A percentile compares a stretch with the other conserved stretches of the same genome.
Conservation (phyloP, 225 moss, liverwort and hornwort species). For the Straminergon stramineum region DNA sequence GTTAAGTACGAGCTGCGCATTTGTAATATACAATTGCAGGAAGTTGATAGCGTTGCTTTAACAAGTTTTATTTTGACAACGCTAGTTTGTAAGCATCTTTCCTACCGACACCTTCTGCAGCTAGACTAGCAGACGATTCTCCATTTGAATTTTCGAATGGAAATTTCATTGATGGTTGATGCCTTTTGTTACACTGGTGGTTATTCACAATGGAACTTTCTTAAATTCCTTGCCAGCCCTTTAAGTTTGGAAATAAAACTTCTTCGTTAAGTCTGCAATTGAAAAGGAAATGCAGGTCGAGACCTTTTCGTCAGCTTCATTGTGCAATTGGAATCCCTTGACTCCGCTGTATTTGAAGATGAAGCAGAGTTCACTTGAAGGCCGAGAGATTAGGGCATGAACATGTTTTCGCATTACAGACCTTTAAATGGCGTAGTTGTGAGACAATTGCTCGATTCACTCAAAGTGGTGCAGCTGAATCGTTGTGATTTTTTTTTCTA, state of each 20-base stretch:
- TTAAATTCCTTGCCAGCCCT: not conserved
- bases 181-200: not conserved
- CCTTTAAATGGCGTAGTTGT: not conserved
- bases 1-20: not conserved
- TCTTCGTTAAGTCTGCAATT: too few relatives aligned
- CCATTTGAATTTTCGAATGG: not conserved
- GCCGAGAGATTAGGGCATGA: not conserved
- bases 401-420: not conserved
- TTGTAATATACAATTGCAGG: not conserved
- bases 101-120: not conserved
- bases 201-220: not conserved
- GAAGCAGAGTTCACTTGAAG: not conserved
- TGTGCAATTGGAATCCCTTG: not conserved
- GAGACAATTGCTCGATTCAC: not conserved
- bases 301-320: not conserved
- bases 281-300: not conserved
- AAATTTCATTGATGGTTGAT: not conserved
- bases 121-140: not conserved
- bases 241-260: not conserved
- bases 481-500: not conserved
- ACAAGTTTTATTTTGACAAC: not conserved
- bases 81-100: not conserved
- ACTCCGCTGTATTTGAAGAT: not conserved
- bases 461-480: not conserved
- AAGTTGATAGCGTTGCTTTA: not conserved